Percentiles rank a stretch among this genome's conserved stretches.
Evolutionary conservation across 2,329 filamentous ascomycete species (phyloP).

Genomic region (Diaporthe eres): DNA sequence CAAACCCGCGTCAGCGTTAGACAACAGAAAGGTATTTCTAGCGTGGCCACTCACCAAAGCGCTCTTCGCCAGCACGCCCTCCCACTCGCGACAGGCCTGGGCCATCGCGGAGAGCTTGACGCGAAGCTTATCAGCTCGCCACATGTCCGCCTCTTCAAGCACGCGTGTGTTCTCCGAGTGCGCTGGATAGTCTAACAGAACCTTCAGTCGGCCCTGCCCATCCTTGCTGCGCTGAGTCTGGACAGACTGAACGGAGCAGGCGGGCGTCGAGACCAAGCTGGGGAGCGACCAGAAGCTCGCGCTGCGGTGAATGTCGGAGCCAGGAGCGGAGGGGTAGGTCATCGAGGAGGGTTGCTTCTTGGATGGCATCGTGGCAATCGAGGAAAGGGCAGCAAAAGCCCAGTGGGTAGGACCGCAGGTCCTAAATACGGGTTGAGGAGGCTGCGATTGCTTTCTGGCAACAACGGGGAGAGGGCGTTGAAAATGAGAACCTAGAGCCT

Average conservation of each 20-base stretch:
- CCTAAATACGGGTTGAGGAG: neutral
- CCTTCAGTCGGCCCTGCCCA: neutral
- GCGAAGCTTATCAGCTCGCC: conserved; percentile 6
- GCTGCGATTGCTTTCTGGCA: neutral
- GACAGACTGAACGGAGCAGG: conserved; percentile 21
- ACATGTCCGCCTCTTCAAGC: conserved; percentile 12
- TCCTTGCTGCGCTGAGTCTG: conserved; percentile 22
- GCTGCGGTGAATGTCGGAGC: conserved; percentile 28
- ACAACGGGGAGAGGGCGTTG: neutral
- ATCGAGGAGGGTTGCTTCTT: neutral
- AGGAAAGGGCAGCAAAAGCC: neutral
- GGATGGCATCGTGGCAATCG: neutral
- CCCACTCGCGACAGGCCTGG: conserved; percentile 16
- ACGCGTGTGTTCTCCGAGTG: neutral
- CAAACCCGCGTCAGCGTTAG: neutral
- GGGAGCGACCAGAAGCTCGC: conserved; percentile 34
- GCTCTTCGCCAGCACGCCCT: neutral
- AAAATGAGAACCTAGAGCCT: neutral
- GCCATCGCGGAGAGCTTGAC: conserved; percentile 25
- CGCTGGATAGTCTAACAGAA: neutral
- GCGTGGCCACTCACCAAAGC: neutral
- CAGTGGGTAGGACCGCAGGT: neutral
- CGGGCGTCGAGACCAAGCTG: conserved; percentile 16
- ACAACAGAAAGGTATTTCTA: neutral
- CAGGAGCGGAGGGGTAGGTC: conserved; percentile 30